A percentile compares a stretch with the other conserved stretches of the same genome.
Evolutionary conservation across 2,329 filamentous ascomycete genomes (phyloP).

Genomic region (Verticillium dahliae): DNA sequence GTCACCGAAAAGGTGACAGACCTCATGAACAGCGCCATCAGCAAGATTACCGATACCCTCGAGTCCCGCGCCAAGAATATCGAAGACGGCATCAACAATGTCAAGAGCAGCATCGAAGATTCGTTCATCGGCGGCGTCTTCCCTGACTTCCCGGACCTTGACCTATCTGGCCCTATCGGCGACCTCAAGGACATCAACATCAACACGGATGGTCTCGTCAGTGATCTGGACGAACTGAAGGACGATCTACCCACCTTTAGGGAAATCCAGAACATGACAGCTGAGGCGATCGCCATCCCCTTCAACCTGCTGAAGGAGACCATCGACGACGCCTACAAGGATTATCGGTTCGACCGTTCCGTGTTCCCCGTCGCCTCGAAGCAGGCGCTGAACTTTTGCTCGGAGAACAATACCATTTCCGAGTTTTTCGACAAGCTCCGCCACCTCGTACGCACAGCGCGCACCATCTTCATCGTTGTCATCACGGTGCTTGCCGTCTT

Average conservation of each 20-base stretch:
- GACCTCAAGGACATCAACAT: slow-evolving; percentile 66
- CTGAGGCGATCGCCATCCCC: slow-evolving; percentile 66
- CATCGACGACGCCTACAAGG: slow-evolving; percentile 64
- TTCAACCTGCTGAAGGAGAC: slow-evolving; percentile 73
- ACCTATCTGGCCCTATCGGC: slow-evolving; percentile 59
- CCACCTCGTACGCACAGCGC: slow-evolving; percentile 58
- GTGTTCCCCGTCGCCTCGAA: slow-evolving; percentile 80
- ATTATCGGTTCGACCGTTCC: slow-evolving; percentile 71
- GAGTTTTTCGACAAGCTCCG: slow-evolving; percentile 75
- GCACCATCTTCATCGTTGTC: slow-evolving; percentile 70
- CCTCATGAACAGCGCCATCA: slow-evolving; percentile 41
- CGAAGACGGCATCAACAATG: slow-evolving; percentile 39
- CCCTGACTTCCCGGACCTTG: slow-evolving; percentile 42
- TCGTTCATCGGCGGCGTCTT: slow-evolving; percentile 44
- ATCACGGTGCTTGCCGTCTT: slow-evolving; percentile 65
- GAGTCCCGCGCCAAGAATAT: slow-evolving; percentile 48
- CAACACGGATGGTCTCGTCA: slow-evolving; percentile 54
- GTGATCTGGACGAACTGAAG: slow-evolving; percentile 67
- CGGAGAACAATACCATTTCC: slow-evolving; percentile 73
- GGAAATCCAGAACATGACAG: slow-evolving; percentile 76
- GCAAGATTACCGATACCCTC: slow-evolving; percentile 52
- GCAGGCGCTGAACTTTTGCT: slow-evolving; percentile 79
- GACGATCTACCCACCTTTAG: slow-evolving; percentile 74
- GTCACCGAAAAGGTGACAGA: slow-evolving; percentile 46
- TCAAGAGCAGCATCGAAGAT: slow-evolving; percentile 34